Percentiles rank a stretch among this genome's conserved stretches.
phyloP scores from a whole-genome alignment of 176 grass and related monocot genomes.

The Oryza coarctata region DNA sequence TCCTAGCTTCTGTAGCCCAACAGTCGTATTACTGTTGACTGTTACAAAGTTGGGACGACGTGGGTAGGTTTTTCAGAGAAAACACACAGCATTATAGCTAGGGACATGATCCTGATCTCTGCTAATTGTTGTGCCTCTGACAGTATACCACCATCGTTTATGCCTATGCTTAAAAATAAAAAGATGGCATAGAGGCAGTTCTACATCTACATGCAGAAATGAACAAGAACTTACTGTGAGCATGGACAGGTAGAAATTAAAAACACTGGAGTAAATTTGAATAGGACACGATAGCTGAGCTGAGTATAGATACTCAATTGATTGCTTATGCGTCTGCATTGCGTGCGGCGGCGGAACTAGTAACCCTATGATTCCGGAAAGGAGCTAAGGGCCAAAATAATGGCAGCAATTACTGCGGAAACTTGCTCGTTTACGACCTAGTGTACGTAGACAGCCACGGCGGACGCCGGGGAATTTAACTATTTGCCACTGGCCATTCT shows the following conservation, averaged over 20 bases:
- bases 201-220: background rate
- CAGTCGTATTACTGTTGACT: slow-evolving; percentile 26
- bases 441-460: background rate
- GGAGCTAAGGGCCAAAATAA: background rate
- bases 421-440: background rate
- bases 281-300: background rate
- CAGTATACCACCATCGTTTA: background rate
- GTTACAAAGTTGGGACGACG: slow-evolving; percentile 9
- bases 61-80: background rate
- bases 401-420: background rate
- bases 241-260: background rate
- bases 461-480: too few relatives aligned
- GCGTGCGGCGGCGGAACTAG: slow-evolving; percentile 34
- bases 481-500: too few relatives aligned
- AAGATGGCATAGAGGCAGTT: background rate
- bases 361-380: background rate
- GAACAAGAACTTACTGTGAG: background rate
- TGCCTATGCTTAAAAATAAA: background rate
- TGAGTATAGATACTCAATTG: slow-evolving; percentile 7
- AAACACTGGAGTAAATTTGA: background rate
- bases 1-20: background rate
- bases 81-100: background rate
- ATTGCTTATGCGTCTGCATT: slow-evolving; percentile 16
- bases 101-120: background rate
- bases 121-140: background rate